Evolutionary conservation across 2,329 filamentous ascomycete genomes (phyloP).

Genomic region (Penicillium thymicola): DNA sequence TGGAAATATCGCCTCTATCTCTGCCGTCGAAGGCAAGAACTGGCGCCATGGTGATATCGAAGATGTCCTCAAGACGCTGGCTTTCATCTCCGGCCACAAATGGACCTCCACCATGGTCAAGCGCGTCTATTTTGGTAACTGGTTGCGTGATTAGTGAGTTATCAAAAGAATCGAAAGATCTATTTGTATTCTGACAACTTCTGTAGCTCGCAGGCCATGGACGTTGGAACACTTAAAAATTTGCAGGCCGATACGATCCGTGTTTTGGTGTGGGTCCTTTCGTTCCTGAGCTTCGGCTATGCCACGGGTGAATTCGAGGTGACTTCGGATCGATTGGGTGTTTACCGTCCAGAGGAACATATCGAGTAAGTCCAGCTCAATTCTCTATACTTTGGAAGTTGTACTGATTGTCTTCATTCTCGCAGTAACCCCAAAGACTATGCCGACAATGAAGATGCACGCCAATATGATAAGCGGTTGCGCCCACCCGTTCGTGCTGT

Average conservation of each 20-base stretch:
- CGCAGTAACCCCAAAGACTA: constrained; percentile 77
- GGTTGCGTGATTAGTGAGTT: constrained; percentile 70
- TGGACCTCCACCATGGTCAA: constrained; percentile 78
- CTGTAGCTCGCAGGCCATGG: constrained; percentile 67
- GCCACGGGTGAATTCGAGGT: constrained; percentile 85
- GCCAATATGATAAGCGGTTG: constrained; percentile 70
- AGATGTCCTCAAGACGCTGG: constrained; percentile 73
- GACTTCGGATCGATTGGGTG: constrained; percentile 72
- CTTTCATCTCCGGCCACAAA: constrained; percentile 76
- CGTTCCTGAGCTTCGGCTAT: constrained; percentile 78
- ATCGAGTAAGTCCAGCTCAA: constrained; percentile 41
- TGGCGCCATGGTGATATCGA: constrained; percentile 67
- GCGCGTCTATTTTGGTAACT: constrained; percentile 81
- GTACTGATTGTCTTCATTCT: constrained; percentile 40
- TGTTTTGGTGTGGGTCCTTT: constrained; percentile 76
- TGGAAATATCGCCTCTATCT: constrained; percentile 51
- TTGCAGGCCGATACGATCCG: constrained; percentile 75
- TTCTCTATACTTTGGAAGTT: neutral
- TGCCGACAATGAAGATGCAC: constrained; percentile 80
- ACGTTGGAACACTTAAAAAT: constrained; percentile 74
- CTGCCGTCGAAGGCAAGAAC: constrained; percentile 50
- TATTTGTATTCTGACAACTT: constrained; percentile 2
- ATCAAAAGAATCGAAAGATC: neutral
- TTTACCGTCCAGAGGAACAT: constrained; percentile 70
- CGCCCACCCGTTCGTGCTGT: constrained; percentile 70